These are phyloP conservation scores for Jaltomata sinuosa DNA, from an alignment of 257 asterid genomes.

Conservation along the genomic window DNA sequence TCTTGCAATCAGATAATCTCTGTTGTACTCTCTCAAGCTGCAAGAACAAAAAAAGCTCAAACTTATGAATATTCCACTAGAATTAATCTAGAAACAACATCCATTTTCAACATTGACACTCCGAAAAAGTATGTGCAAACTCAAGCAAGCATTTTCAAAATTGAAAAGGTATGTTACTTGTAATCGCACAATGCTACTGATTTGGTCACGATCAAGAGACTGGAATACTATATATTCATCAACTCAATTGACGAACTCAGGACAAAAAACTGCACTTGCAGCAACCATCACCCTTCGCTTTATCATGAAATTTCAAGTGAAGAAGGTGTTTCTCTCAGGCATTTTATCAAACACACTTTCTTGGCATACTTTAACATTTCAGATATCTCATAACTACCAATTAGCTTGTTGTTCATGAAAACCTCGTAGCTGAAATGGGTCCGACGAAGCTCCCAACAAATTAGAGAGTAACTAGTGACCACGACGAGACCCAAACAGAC, in stretches of 20 bases:
- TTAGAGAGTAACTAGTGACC: too few species aligned
- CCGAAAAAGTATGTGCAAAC: not conserved
- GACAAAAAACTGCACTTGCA: constrained; percentile 72
- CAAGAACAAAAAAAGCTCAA: not conserved
- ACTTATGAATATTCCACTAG: not conserved
- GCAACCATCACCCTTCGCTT: constrained; percentile 71
- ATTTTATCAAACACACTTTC: too few species aligned
- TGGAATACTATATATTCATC: constrained; percentile 93
- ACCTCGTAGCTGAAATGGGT: too few species aligned
- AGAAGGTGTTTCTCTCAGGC: too few species aligned
- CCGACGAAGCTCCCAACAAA: too few species aligned
- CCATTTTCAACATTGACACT: not conserved
- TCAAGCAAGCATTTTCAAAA: not conserved
- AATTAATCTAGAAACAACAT: not conserved
- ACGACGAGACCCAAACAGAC: too few species aligned
- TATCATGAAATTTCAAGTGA: too few species aligned
- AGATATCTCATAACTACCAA: too few species aligned
- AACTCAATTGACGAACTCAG: constrained; percentile 89
- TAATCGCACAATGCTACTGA: constrained; percentile 50
- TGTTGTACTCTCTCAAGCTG: constrained; percentile 82
- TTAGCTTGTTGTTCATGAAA: too few species aligned
- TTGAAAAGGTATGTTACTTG: constrained; percentile 33
- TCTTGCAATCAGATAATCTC: constrained; percentile 72
- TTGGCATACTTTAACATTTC: too few species aligned
- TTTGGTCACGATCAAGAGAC: constrained; percentile 76